These are phyloP conservation scores for Xenoacremonium recifei DNA, from an alignment of 2,329 filamentous ascomycete genomes.

Conservation along the genomic window DNA sequence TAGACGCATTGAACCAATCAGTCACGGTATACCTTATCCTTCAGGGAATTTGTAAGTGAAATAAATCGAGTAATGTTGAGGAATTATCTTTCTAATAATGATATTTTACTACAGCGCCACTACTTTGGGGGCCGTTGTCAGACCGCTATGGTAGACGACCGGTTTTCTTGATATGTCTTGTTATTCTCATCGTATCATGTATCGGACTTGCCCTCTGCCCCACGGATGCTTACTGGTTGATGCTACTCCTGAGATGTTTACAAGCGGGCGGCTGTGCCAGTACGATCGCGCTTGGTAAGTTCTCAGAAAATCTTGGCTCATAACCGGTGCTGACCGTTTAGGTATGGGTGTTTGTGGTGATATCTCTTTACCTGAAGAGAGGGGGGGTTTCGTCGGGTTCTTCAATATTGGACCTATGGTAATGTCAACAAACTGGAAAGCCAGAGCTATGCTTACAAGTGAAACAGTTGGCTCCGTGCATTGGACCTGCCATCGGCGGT, in stretches of 20 bases:
- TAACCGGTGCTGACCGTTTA: too few species aligned
- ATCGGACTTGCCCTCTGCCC: constrained; percentile 33
- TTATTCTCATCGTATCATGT: constrained; percentile 30
- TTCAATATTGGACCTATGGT: constrained; percentile 35
- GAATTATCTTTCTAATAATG: too few species aligned
- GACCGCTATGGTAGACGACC: constrained; percentile 32
- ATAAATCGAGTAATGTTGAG: too few species aligned
- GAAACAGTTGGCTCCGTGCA: constrained; percentile 44
- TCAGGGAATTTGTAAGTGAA: constrained; percentile 30
- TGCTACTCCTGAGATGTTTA: constrained; percentile 29
- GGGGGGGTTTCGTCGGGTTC: constrained; percentile 32
- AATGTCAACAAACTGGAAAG: too few species aligned
- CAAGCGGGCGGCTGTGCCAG: constrained; percentile 34
- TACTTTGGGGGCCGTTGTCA: constrained; percentile 35
- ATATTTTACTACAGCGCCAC: too few species aligned
- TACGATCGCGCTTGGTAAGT: constrained; percentile 31
- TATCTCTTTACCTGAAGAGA: constrained; percentile 29
- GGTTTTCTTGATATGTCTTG: constrained; percentile 27
- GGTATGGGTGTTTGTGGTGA: constrained; percentile 34
- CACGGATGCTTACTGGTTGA: constrained; percentile 29
- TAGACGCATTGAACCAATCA: constrained; percentile 30
- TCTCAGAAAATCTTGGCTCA: not conserved
- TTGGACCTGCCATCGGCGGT: constrained; percentile 52
- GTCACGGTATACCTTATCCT: constrained; percentile 32
- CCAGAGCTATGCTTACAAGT: constrained; percentile 3